These are phyloP conservation scores for Corymbia citriodora DNA, from an alignment of 441 rosid species.

Conservation along the genomic window DNA sequence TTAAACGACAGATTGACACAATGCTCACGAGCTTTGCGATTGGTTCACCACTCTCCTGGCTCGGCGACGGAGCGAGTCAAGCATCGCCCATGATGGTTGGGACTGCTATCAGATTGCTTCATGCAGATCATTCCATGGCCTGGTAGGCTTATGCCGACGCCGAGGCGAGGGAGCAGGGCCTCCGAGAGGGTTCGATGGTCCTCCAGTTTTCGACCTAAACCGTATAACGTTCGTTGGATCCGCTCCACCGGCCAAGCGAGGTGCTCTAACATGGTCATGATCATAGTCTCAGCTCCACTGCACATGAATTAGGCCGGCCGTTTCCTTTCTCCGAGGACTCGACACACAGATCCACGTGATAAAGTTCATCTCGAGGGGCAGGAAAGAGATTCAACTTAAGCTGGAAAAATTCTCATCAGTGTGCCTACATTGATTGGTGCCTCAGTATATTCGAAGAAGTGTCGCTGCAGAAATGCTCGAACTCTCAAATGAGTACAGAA, in stretches of 20 bases:
- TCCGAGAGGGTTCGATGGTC: neutral
- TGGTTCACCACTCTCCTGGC: neutral
- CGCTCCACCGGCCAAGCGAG: neutral
- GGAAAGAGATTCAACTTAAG: neutral
- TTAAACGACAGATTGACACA: neutral
- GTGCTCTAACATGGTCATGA: neutral
- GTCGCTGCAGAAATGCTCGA: neutral
- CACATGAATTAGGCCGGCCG: neutral
- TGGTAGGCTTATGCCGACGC: neutral
- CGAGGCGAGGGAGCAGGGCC: neutral
- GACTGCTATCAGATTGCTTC: neutral
- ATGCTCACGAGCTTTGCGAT: neutral
- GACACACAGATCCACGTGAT: neutral
- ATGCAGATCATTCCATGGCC: neutral
- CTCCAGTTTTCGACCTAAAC: neutral
- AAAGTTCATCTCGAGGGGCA: neutral
- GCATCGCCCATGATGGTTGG: neutral
- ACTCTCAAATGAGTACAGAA: neutral
- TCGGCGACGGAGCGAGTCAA: neutral
- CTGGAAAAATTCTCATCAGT: neutral
- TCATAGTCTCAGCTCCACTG: neutral
- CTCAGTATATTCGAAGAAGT: neutral
- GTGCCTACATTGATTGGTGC: neutral
- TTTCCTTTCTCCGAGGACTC: neutral
- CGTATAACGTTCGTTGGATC: neutral